Conservation (phyloP, 306 rosid genomes). For the Cucumis melo region DNA sequence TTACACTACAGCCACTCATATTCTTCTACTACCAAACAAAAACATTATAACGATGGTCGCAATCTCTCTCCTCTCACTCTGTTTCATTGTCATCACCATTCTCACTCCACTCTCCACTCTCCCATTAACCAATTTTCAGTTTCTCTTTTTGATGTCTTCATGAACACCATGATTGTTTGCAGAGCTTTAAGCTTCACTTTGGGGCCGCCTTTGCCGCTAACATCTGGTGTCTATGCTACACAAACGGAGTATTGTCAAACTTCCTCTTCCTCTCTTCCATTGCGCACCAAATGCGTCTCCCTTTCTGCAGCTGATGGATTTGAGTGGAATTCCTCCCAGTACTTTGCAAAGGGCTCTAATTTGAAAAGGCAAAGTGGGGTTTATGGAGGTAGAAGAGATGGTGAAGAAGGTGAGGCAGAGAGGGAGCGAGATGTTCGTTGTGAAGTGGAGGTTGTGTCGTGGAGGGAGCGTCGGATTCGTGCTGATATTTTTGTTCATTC, state of each 20-base stretch:
- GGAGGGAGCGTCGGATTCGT: slow-evolving; percentile 73
- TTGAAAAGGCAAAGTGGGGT: background rate
- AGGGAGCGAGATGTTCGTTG: slow-evolving; percentile 42
- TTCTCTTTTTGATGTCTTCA: background rate
- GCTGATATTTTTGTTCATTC: slow-evolving; percentile 50
- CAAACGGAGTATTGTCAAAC: slow-evolving; percentile 9
- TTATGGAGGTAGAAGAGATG: background rate
- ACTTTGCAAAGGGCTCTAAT: slow-evolving; percentile 5
- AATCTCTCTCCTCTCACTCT: background rate
- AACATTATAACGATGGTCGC: background rate
- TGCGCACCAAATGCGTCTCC: slow-evolving; percentile 18
- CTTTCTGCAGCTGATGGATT: slow-evolving; percentile 20
- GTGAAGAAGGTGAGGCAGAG: slow-evolving; percentile 1
- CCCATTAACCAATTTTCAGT: background rate
- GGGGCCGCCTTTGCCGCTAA: slow-evolving; percentile 15
- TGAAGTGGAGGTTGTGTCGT: slow-evolving; percentile 68
- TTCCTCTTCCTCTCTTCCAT: background rate
- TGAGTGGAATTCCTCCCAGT: slow-evolving; percentile 21
- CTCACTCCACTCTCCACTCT: background rate
- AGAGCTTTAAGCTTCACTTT: slow-evolving; percentile 24
- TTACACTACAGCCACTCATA: background rate
- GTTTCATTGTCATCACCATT: background rate
- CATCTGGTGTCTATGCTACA: slow-evolving; percentile 11
- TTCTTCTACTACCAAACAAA: background rate
- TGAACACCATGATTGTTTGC: slow-evolving; percentile 34